Conservation (phyloP, 768 basidiomycete genomes). For the Cyclocybe cylindracea region DNA sequence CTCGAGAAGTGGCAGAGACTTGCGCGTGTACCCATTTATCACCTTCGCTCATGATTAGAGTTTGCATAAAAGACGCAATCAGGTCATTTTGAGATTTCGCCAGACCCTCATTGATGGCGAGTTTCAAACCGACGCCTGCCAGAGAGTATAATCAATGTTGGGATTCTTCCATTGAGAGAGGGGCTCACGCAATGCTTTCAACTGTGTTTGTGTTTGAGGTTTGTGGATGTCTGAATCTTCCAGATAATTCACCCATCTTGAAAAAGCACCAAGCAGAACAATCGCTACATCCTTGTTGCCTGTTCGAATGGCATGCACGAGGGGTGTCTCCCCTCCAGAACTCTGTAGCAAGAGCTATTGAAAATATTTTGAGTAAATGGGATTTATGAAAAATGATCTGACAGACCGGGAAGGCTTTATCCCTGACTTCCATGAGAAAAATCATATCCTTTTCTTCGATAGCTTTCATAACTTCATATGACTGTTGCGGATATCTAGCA, state of each 20-base stretch:
- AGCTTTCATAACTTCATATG: constrained; percentile 73
- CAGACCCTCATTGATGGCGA: constrained; percentile 89
- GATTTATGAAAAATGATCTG: background rate
- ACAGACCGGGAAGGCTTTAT: constrained; percentile 77
- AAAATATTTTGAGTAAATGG: background rate
- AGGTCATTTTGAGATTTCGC: constrained; percentile 80
- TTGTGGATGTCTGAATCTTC: constrained; percentile 77
- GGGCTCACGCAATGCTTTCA: constrained; percentile 77
- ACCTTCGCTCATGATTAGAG: constrained; percentile 95
- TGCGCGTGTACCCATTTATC: constrained; percentile 85
- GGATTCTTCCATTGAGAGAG: background rate
- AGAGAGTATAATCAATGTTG: constrained; percentile 1
- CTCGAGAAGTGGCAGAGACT: constrained; percentile 64
- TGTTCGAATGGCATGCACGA: constrained; percentile 88
- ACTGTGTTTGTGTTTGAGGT: constrained; percentile 64
- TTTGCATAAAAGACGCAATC: constrained; percentile 91
- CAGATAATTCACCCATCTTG: constrained; percentile 87
- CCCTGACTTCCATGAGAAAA: constrained; percentile 82
- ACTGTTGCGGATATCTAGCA: constrained; percentile 22
- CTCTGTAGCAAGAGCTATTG: constrained; percentile 77
- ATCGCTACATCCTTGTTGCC: constrained; percentile 87
- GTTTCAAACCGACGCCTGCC: constrained; percentile 79
- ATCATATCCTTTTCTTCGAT: constrained; percentile 83
- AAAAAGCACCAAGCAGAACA: constrained; percentile 85
- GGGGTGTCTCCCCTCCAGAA: constrained; percentile 82